phyloP scores from a whole-genome alignment of 441 rosid genomes.

The Jatropha podagrica region DNA sequence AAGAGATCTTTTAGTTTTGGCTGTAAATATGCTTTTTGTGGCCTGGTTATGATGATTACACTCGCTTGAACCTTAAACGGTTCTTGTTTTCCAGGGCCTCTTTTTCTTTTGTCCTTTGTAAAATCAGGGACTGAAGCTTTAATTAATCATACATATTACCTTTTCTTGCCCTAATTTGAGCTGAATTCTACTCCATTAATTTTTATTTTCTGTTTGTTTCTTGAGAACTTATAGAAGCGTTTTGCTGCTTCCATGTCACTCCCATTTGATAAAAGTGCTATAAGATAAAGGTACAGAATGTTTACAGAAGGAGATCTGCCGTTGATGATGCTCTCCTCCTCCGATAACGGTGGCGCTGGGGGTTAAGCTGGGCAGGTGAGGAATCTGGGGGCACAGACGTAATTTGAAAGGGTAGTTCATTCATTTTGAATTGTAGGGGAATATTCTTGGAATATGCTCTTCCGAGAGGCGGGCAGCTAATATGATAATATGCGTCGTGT shows the following conservation, averaged over 20 bases:
- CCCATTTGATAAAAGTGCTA: no score
- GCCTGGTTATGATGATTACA: neutral
- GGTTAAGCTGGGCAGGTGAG: neutral
- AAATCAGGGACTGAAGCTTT: constrained; percentile 18
- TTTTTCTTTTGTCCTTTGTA: constrained; percentile 18
- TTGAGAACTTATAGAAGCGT: neutral
- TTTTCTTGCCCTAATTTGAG: constrained; percentile 3
- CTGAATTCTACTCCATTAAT: neutral
- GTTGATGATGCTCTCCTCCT: neutral
- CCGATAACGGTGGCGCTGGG: neutral
- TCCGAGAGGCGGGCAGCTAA: no score
- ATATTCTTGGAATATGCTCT: constrained; percentile 3
- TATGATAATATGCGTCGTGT: no score
- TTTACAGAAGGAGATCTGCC: neutral
- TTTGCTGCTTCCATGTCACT: neutral
- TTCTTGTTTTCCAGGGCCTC: neutral
- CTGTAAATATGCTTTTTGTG: constrained; percentile 9
- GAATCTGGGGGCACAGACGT: constrained; percentile 7
- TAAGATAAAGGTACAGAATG: no score
- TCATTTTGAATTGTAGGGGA: neutral
- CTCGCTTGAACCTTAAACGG: neutral
- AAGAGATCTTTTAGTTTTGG: constrained; percentile 9
- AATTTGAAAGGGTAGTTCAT: constrained; percentile 3
- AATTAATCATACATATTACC: neutral
- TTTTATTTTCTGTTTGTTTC: neutral